These are phyloP conservation scores for Apiospora koreana DNA, from an alignment of 2,329 filamentous ascomycete genomes.

Conservation along the genomic window DNA sequence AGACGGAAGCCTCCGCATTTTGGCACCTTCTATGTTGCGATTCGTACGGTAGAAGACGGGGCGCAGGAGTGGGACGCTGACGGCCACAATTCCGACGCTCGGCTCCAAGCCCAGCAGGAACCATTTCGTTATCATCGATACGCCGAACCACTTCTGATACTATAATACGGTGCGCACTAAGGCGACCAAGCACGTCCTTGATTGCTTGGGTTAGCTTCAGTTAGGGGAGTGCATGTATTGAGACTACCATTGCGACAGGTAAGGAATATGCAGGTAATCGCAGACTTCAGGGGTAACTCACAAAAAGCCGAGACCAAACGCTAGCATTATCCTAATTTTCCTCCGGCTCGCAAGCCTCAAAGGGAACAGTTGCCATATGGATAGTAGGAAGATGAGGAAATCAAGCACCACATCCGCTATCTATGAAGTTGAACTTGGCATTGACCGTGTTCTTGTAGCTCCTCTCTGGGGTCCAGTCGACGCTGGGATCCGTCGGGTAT, in stretches of 20 bases:
- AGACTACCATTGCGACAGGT: too few species aligned
- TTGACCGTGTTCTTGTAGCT: not conserved
- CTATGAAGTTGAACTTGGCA: not conserved
- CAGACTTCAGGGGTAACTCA: not conserved
- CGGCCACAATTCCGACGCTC: not conserved
- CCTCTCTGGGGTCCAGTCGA: not conserved
- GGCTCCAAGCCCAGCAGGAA: not conserved
- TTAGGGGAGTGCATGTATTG: not conserved
- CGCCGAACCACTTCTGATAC: not conserved
- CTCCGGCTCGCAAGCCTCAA: not conserved
- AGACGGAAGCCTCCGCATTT: not conserved
- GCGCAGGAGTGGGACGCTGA: not conserved
- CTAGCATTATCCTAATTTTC: not conserved
- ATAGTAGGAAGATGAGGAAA: not conserved
- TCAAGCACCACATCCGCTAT: not conserved
- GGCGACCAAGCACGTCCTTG: not conserved
- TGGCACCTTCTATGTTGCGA: not conserved
- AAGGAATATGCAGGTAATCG: too few species aligned
- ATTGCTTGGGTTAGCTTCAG: too few species aligned
- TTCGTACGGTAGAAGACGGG: not conserved
- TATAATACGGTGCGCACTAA: not conserved
- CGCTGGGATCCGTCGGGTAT: not conserved
- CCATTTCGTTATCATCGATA: not conserved
- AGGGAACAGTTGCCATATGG: not conserved
- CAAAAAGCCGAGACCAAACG: not conserved